Evolutionary conservation across 2,329 filamentous ascomycete genomes (phyloP).

Genomic region (Tricladium varicosporioides): DNA sequence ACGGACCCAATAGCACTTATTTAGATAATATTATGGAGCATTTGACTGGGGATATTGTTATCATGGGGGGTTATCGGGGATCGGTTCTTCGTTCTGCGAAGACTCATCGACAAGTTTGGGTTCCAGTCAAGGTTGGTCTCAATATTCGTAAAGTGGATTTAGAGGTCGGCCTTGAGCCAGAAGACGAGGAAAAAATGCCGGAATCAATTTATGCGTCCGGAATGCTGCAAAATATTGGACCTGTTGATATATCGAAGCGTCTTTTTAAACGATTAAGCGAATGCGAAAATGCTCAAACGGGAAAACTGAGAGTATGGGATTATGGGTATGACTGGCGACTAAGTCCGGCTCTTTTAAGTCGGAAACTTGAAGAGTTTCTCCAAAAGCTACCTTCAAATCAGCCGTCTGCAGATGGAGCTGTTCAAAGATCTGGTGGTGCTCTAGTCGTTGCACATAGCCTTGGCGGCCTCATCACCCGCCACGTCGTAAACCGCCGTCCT

Average conservation of each 20-base stretch:
- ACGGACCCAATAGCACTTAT: constrained; percentile 45
- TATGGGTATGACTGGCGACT: constrained; percentile 96
- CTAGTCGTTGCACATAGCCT: constrained; percentile 83
- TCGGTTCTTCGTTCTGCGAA: constrained; percentile 84
- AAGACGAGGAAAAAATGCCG: constrained; percentile 81
- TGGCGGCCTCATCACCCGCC: constrained; percentile 82
- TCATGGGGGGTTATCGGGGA: constrained; percentile 87
- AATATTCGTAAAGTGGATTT: constrained; percentile 90
- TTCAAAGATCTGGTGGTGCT: constrained; percentile 61
- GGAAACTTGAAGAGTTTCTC: constrained; percentile 70
- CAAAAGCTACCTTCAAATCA: constrained; percentile 73
- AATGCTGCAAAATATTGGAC: constrained; percentile 88
- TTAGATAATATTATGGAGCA: constrained; percentile 57
- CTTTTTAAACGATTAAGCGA: constrained; percentile 75
- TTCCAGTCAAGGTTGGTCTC: constrained; percentile 87
- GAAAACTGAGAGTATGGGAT: constrained; percentile 77
- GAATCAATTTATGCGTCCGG: constrained; percentile 81
- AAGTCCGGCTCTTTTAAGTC: constrained; percentile 73
- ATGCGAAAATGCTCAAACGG: constrained; percentile 69
- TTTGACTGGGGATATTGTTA: constrained; percentile 79
- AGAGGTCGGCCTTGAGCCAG: constrained; percentile 76
- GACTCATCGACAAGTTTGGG: constrained; percentile 85
- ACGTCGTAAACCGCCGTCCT: constrained; percentile 81
- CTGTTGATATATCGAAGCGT: constrained; percentile 82
- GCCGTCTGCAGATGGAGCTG: constrained; percentile 39